These are phyloP conservation scores for Orbilia oligospora DNA, from an alignment of 2,329 filamentous ascomycete species.

Conservation along the genomic window DNA sequence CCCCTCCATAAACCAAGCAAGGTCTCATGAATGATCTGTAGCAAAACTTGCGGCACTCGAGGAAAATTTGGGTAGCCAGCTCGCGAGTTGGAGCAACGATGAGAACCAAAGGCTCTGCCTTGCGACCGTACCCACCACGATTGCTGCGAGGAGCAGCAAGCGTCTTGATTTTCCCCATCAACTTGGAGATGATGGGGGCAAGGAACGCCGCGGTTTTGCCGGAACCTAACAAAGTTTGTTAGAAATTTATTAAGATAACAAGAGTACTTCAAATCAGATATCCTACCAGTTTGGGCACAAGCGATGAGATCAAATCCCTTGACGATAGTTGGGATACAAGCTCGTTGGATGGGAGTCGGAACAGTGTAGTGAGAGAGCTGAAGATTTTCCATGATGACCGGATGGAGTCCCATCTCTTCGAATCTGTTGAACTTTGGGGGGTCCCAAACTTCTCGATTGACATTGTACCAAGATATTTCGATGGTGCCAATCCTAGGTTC, in stretches of 20 bases:
- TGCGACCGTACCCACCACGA: slow-evolving; percentile 64
- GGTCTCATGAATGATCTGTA: slow-evolving; percentile 96
- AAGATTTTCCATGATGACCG: slow-evolving; percentile 84
- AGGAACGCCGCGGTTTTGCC: slow-evolving; percentile 96
- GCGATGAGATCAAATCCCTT: slow-evolving; percentile 86
- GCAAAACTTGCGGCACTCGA: slow-evolving; percentile 91
- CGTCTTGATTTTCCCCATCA: slow-evolving; percentile 97
- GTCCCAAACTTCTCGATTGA: slow-evolving; percentile 69
- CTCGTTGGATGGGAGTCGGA: slow-evolving; percentile 90
- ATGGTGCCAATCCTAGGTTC: slow-evolving; percentile 71
- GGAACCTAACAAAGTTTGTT: slow-evolving; percentile 75
- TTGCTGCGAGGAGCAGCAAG: slow-evolving; percentile 80
- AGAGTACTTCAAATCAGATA: background rate
- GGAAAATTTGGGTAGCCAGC: slow-evolving; percentile 93
- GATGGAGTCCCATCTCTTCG: slow-evolving; percentile 84
- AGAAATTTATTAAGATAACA: background rate
- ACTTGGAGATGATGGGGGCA: slow-evolving; percentile 86
- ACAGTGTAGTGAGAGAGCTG: slow-evolving; percentile 75
- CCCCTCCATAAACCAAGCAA: slow-evolving; percentile 89
- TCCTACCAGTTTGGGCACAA: slow-evolving; percentile 90
- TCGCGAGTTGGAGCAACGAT: slow-evolving; percentile 90
- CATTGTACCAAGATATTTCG: slow-evolving; percentile 74
- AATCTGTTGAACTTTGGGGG: slow-evolving; percentile 71
- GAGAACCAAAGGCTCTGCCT: slow-evolving; percentile 88
- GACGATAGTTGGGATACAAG: slow-evolving; percentile 83